Percentiles rank a stretch among this genome's conserved stretches.
Evolutionary conservation across 2,329 filamentous ascomycete genomes (phyloP).

Genomic region (Raffaelea ambrosiae): DNA sequence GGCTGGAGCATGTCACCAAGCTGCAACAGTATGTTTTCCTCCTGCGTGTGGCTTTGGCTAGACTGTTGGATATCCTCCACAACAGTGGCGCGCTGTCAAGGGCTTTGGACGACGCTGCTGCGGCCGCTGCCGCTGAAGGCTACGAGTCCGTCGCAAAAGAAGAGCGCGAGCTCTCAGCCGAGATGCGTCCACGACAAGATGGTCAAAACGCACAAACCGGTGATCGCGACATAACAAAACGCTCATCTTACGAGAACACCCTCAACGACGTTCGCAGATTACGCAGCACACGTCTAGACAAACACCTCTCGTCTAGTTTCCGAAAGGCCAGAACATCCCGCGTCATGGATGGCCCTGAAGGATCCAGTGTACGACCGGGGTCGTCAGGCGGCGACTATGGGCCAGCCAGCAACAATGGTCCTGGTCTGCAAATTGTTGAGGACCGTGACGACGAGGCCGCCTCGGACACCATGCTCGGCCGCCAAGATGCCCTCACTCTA

Average conservation of each 20-base stretch:
- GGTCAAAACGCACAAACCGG: too few relatives aligned
- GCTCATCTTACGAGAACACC: constrained; percentile 86
- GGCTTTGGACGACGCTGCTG: constrained; percentile 43
- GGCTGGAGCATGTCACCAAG: constrained; percentile 69
- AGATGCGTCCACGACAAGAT: constrained; percentile 58
- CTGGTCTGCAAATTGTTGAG: constrained; percentile 67
- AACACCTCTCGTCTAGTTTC: constrained; percentile 86
- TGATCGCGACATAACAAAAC: constrained; percentile 50
- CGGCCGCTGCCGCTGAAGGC: not conserved
- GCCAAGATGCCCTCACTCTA: constrained; percentile 83
- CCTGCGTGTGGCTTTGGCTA: constrained; percentile 80
- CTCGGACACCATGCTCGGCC: constrained; percentile 77
- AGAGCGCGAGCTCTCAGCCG: not conserved
- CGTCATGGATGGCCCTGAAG: constrained; percentile 83
- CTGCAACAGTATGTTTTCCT: constrained; percentile 93
- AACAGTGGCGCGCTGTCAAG: constrained; percentile 73
- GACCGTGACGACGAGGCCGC: constrained; percentile 63
- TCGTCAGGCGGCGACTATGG: constrained; percentile 58
- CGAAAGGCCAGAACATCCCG: constrained; percentile 83
- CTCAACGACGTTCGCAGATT: constrained; percentile 90
- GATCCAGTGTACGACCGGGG: constrained; percentile 57
- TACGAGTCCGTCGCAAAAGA: not conserved
- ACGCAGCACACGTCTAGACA: constrained; percentile 87
- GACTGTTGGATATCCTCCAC: constrained; percentile 78
- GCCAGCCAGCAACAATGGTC: constrained; percentile 34